Base-by-base conservation (phyloP, 1,139 yeast genomes). In the Candida tunisiensis region DNA sequence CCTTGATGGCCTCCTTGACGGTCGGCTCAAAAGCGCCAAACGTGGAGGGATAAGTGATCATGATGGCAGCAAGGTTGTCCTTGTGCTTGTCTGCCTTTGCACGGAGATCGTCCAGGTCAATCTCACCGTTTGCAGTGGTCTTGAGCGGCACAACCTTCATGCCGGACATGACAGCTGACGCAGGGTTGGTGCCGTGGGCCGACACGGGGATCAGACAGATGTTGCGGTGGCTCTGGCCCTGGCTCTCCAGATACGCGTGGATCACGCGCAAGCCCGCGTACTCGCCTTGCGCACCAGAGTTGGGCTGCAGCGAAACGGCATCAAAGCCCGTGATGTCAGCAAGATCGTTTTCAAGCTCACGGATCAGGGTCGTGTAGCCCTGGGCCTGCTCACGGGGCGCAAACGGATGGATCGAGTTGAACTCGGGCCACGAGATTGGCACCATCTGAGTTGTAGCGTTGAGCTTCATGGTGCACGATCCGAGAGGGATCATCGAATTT, bases 251-350 rank as follows among this genome's bases (percentile, higher is more conserved):
- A 51, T 80, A 88, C 28, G 78, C 69, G 43, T 74, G 68, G 42
- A 88, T 88, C 31, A 83, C 82, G 32, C 93, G 69, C 38, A 88
- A 64, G 21, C 98, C 98, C 16, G 96, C 72, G 56, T 78, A 88
- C 56, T 88, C 98, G 52, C 98, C 98, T 55, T 85, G 94, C 23
- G 98, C 98, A 40, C 98, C 98, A 25, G 95, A 80, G 53, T 88
- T 88, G 38, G 98, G 98, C 73, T 83, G 92, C 33, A 80, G 60
- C 5, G 95, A 79, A 15, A 93, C 77, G 24, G 83, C 91, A 37
- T 74, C 80, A 45, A 88, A 82, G 0, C 96, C 96, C n/a, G 98
- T 88, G 37, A 88, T 85, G 38, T 78, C 83, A 33, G 88, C 82
- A 40, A 88, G 62, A 51, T 88, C 96, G 30, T 62, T 60, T 51